A percentile compares a stretch with the other conserved stretches of the same genome.
Evolutionary conservation across 495 filamentous ascomycete genomes (phyloP).

Genomic region (Neurospora terricola): DNA sequence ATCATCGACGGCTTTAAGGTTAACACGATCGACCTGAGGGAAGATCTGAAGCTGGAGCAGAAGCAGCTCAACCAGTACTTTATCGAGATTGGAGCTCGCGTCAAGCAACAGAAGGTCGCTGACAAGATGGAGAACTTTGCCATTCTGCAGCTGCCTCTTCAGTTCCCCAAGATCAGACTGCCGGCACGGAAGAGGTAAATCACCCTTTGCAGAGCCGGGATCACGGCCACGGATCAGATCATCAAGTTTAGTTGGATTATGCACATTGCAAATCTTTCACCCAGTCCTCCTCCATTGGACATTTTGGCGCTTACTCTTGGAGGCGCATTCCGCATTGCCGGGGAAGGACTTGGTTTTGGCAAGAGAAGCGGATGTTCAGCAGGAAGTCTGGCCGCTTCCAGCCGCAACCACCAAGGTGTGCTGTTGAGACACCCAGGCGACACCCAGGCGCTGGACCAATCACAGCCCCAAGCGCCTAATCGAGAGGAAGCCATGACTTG

Average conservation of each 20-base stretch:
- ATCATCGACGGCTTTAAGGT: conserved; percentile 69
- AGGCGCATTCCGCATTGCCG: not conserved
- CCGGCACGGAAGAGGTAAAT: conserved; percentile 8
- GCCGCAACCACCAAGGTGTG: not conserved
- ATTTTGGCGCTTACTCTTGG: not conserved
- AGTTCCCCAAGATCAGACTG: conserved; percentile 59
- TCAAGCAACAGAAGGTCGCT: conserved; percentile 38
- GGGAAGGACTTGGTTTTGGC: not conserved
- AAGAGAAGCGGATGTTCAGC: not conserved
- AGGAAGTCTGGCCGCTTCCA: not conserved
- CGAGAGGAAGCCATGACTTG: not conserved
- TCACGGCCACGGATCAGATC: not conserved
- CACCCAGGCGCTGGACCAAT: not conserved
- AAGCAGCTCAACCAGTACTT: conserved; percentile 59
- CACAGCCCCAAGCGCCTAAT: not conserved
- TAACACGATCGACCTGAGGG: conserved; percentile 62
- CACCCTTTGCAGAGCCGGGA: not conserved
- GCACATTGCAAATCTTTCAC: not conserved
- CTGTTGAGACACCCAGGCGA: not conserved
- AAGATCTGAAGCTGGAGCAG: conserved; percentile 69
- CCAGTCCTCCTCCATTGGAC: not conserved
- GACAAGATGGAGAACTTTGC: conserved; percentile 51
- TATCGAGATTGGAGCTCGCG: conserved; percentile 68
- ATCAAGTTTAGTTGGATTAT: not conserved
- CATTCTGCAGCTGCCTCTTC: conserved; percentile 64